Conservation (phyloP, 768 basidiomycete genomes). For the Podaxis pistillaris region DNA sequence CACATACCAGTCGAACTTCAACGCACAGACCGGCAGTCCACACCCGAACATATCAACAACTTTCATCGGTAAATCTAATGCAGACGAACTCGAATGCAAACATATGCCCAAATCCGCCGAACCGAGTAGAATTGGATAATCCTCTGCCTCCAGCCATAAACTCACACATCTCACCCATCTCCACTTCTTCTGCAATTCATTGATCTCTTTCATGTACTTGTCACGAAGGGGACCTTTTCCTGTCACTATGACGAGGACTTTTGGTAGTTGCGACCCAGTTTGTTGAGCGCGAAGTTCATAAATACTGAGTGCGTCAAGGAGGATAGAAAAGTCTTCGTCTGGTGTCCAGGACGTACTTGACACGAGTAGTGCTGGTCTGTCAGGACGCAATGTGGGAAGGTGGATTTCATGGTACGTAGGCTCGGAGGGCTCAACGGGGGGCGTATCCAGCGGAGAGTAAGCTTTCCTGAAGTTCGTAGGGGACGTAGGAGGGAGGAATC, state of each 20-base stretch:
- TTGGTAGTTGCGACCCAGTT: constrained; percentile 49
- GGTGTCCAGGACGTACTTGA: constrained; percentile 97
- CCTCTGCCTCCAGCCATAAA: constrained; percentile 84
- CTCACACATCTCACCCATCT: constrained; percentile 74
- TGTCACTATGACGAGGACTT: constrained; percentile 80
- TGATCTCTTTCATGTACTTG: constrained; percentile 70
- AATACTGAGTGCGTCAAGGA: constrained; percentile 66
- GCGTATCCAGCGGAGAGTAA: constrained; percentile 17
- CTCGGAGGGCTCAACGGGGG: constrained; percentile 24
- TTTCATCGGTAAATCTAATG: constrained; percentile 96
- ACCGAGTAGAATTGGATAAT: constrained; percentile 87
- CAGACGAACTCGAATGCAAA: constrained; percentile 88
- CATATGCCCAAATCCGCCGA: constrained; percentile 91
- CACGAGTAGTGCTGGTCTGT: constrained; percentile 83
- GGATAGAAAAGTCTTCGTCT: constrained; percentile 90
- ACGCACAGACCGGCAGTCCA: constrained; percentile 88
- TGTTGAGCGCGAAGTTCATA: constrained; percentile 63
- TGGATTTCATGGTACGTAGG: constrained; percentile 33
- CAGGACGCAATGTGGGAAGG: constrained; percentile 52
- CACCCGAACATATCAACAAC: constrained; percentile 99
- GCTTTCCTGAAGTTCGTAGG: background rate
- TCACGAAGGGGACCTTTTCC: constrained; percentile 83
- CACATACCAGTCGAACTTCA: constrained; percentile 81
- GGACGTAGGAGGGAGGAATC: background rate
- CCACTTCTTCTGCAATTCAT: constrained; percentile 67